phyloP scores from a whole-genome alignment of 2,329 filamentous ascomycete genomes.

The Trichoderma afroharzianum region DNA sequence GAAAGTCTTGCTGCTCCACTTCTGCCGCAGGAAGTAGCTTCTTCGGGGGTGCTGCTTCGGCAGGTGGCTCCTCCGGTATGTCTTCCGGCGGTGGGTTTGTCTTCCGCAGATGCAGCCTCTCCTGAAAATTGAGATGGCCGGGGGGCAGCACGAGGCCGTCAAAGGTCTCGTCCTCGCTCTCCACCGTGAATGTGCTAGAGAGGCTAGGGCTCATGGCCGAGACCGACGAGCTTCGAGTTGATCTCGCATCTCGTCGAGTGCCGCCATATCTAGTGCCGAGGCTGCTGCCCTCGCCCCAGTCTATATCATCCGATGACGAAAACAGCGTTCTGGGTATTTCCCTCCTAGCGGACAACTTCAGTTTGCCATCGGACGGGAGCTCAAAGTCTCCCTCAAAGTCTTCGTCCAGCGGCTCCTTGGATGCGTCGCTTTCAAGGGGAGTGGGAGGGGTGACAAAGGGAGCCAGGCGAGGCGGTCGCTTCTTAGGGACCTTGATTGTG shows the following conservation, averaged over 20 bases:
- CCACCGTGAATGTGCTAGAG: constrained; percentile 82
- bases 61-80: constrained; percentile 34
- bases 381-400: constrained; percentile 72
- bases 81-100: constrained; percentile 55
- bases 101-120: constrained; percentile 70
- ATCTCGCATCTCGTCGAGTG: constrained; percentile 73
- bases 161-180: constrained; percentile 91
- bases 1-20: constrained; percentile 69
- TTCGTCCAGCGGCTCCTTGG: constrained; percentile 44
- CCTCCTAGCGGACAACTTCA: constrained; percentile 59
- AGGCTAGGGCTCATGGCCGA: constrained; percentile 91
- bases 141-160: constrained; percentile 83
- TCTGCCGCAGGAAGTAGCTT: constrained; percentile 35
- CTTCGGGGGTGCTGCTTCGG: constrained; percentile 28
- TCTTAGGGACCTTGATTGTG: constrained; percentile 67
- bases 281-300: constrained; percentile 94
- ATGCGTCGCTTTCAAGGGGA: constrained; percentile 42
- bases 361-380: constrained; percentile 61
- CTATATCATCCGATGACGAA: constrained; percentile 69
- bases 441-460: constrained; percentile 56
- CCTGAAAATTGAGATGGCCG: constrained; percentile 78
- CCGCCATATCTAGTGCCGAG: constrained; percentile 87
- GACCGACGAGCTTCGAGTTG: constrained; percentile 78
- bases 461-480: constrained; percentile 47
- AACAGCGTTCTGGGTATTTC: constrained; percentile 63